These are phyloP conservation scores for Wickerhamiella kurtzmanii DNA, from an alignment of 805 yeast species.

Conservation along the genomic window DNA sequence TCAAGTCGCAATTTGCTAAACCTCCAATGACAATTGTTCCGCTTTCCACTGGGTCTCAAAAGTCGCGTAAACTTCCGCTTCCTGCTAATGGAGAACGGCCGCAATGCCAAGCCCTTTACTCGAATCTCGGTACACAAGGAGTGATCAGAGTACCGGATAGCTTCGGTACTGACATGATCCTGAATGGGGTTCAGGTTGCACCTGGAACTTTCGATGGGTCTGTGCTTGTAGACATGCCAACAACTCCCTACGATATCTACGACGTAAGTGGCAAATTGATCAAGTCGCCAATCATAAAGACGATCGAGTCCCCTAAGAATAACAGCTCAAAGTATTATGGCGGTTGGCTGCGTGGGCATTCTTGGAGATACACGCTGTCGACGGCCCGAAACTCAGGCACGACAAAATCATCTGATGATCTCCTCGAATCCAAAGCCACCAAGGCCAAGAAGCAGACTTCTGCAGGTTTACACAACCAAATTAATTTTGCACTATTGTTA, in stretches of 20 bases:
- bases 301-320: neutral
- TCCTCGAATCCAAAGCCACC: no score
- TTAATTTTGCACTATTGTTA: no score
- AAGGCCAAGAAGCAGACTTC: no score
- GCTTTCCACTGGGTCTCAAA: neutral
- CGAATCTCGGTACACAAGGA: conserved; percentile 11
- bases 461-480: no score
- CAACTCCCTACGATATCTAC: conserved; percentile 17
- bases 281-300: neutral
- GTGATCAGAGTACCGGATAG: conserved; percentile 22
- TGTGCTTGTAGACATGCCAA: conserved; percentile 11
- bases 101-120: conserved; percentile 11
- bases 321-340: neutral
- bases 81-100: neutral
- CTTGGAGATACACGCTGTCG: no score
- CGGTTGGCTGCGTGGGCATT: neutral
- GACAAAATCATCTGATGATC: no score
- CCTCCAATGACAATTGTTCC: conserved; percentile 1
- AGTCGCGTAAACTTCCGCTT: neutral
- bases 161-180: conserved; percentile 24
- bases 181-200: conserved; percentile 22
- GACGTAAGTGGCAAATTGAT: conserved; percentile 17
- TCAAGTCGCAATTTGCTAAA: conserved; percentile 23
- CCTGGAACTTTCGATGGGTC: conserved; percentile 18
- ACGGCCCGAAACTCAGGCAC: no score